These are phyloP conservation scores for Boehmeria nivea DNA, from an alignment of 306 rosid genomes.

Conservation along the genomic window DNA sequence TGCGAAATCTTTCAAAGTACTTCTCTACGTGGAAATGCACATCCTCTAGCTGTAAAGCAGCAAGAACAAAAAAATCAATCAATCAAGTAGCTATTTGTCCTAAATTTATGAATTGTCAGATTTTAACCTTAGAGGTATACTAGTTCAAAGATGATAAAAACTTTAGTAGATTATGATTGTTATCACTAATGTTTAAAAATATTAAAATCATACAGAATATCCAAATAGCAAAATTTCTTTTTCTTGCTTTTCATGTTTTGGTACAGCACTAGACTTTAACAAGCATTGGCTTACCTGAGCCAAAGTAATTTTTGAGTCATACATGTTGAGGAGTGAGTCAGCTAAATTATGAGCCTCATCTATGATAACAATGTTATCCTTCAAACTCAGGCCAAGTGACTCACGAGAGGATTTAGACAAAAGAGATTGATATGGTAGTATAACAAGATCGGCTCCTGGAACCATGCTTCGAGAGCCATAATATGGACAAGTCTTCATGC, in stretches of 20 bases:
- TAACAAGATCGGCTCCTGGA: constrained; percentile 75
- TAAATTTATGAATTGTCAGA: too few relatives aligned
- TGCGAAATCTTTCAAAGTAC: constrained; percentile 69
- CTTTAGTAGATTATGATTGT: too few relatives aligned
- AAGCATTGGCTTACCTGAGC: constrained; percentile 62
- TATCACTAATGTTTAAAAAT: too few relatives aligned
- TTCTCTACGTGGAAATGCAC: constrained; percentile 60
- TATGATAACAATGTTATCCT: constrained; percentile 65
- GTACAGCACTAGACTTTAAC: constrained; percentile 16
- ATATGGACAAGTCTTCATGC: constrained; percentile 78
- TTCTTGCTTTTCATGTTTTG: constrained; percentile 3
- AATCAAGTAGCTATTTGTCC: not conserved
- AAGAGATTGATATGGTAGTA: constrained; percentile 94
- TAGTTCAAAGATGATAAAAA: constrained; percentile 6
- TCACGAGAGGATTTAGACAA: constrained; percentile 91
- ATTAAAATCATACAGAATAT: constrained; percentile 14
- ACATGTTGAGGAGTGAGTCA: constrained; percentile 86
- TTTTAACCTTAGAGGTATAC: constrained; percentile 9
- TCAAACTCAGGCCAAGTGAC: constrained; percentile 82
- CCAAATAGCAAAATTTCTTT: constrained; percentile 14
- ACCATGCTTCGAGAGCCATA: constrained; percentile 91
- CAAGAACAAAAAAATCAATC: constrained; percentile 14
- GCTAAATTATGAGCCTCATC: constrained; percentile 97
- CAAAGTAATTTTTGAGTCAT: constrained; percentile 65
- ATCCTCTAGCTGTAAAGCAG: constrained; percentile 64